These are phyloP conservation scores for Entomortierella beljakovae DNA, from an alignment of 192 early-diverging fungal genomes.

Conservation along the genomic window DNA sequence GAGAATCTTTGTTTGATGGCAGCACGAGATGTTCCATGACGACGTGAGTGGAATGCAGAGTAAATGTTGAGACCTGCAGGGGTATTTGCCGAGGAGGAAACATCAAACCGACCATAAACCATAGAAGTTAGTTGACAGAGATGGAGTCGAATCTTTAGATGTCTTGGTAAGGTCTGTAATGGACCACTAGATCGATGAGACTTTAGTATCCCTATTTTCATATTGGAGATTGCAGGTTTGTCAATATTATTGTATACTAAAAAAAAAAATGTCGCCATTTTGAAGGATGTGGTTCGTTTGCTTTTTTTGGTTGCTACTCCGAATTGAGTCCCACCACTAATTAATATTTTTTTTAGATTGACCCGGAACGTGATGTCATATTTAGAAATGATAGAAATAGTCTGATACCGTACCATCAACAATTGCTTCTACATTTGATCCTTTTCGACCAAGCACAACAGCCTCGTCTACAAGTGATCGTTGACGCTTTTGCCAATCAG, in stretches of 20 bases:
- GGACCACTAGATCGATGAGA: constrained; percentile 52
- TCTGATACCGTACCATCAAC: constrained; percentile 35
- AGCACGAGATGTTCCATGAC: constrained; percentile 44
- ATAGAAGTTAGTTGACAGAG: constrained; percentile 67
- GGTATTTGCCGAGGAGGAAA: constrained; percentile 47
- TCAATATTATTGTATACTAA: too few relatives aligned
- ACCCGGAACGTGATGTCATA: background rate
- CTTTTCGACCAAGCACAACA: constrained; percentile 41
- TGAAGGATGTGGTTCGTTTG: background rate
- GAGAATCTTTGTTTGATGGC: constrained; percentile 34
- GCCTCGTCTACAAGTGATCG: constrained; percentile 41
- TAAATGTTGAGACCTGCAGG: constrained; percentile 49
- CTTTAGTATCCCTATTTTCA: constrained; percentile 42
- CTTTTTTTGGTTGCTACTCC: constrained; percentile 5
- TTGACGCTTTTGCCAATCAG: constrained; percentile 34
- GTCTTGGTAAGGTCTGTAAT: constrained; percentile 37
- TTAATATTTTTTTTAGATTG: constrained; percentile 25
- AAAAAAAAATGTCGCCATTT: constrained; percentile 3
- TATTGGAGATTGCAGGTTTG: background rate
- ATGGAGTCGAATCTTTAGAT: constrained; percentile 62
- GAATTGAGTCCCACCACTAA: background rate
- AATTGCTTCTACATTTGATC: constrained; percentile 49
- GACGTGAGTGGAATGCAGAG: constrained; percentile 54
- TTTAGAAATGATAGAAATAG: background rate
- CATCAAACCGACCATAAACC: constrained; percentile 66